Evolutionary conservation across 805 yeast genomes (phyloP).

Genomic region (Teunomyces tritomae): DNA sequence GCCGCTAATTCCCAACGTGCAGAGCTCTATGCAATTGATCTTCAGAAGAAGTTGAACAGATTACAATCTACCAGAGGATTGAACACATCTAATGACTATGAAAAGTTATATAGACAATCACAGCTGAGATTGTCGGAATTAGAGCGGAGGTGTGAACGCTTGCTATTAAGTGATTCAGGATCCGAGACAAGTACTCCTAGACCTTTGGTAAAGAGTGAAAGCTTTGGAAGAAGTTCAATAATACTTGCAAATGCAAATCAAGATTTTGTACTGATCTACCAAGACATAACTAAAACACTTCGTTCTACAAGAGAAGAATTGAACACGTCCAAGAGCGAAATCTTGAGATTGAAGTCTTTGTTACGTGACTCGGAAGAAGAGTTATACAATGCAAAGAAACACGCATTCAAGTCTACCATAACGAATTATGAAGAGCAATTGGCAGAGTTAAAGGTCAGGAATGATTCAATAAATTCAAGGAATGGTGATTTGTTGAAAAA

Average conservation of each 20-base stretch:
- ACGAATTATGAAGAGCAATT: constrained; percentile 36
- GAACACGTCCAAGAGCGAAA: constrained; percentile 39
- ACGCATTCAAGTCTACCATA: constrained; percentile 37
- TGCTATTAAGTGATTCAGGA: constrained; percentile 15
- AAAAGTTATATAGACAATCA: constrained; percentile 33
- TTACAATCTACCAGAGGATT: constrained; percentile 41
- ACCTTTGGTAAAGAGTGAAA: constrained; percentile 31
- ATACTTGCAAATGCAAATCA: constrained; percentile 29
- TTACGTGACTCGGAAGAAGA: constrained; percentile 45
- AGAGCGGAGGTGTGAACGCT: constrained; percentile 26
- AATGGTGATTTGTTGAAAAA: constrained; percentile 54
- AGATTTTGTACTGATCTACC: constrained; percentile 49
- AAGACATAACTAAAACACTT: constrained; percentile 47
- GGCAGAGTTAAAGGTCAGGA: constrained; percentile 52
- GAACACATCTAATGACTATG: constrained; percentile 32
- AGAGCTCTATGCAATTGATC: constrained; percentile 45
- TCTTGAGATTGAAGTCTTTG: constrained; percentile 38
- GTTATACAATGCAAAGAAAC: constrained; percentile 40
- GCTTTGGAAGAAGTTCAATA: constrained; percentile 26
- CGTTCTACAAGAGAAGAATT: constrained; percentile 44
- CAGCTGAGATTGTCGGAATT: constrained; percentile 32
- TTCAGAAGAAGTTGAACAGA: constrained; percentile 42
- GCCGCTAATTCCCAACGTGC: constrained; percentile 50
- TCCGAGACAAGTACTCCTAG: background rate
- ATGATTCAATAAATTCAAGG: constrained; percentile 56